phyloP scores from a whole-genome alignment of 768 basidiomycete species.

The Lactarius vividus region DNA sequence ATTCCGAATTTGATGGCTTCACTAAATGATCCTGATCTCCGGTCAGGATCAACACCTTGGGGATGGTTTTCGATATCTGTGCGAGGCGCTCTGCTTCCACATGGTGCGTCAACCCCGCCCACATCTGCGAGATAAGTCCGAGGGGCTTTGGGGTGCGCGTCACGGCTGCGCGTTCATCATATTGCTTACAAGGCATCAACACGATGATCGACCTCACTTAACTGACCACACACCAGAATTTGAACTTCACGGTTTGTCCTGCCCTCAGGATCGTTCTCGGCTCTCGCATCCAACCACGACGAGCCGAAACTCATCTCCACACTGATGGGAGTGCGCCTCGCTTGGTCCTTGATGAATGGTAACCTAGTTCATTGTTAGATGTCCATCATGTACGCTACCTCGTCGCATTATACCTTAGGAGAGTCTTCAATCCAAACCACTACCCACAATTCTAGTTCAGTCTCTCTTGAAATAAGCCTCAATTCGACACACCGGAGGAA shows the following conservation, averaged over 20 bases:
- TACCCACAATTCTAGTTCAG: not conserved
- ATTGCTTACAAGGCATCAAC: slow-evolving; percentile 37
- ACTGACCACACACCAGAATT: slow-evolving; percentile 41
- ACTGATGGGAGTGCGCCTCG: slow-evolving; percentile 48
- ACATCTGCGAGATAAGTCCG: slow-evolving; percentile 74
- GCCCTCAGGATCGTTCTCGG: slow-evolving; percentile 50
- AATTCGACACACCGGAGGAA: slow-evolving; percentile 55
- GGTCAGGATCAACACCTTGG: slow-evolving; percentile 65
- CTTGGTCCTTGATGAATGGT: slow-evolving; percentile 38
- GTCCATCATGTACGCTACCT: too few species aligned
- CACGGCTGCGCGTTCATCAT: slow-evolving; percentile 44
- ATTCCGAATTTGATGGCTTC: slow-evolving; percentile 45
- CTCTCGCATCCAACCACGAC: slow-evolving; percentile 57
- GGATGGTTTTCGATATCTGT: slow-evolving; percentile 47
- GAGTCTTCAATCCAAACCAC: slow-evolving; percentile 29
- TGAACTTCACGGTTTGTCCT: slow-evolving; percentile 67
- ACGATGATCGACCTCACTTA: not conserved
- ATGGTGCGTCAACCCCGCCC: slow-evolving; percentile 61
- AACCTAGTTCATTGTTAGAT: slow-evolving; percentile 34
- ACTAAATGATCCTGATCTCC: slow-evolving; percentile 67
- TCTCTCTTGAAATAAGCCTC: not conserved
- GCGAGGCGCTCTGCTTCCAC: slow-evolving; percentile 40
- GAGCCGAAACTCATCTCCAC: slow-evolving; percentile 58
- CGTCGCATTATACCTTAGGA: slow-evolving; percentile 6
- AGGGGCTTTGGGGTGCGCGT: slow-evolving; percentile 57